phyloP scores from a whole-genome alignment of 805 yeast genomes.

The Candida bentonensis region DNA sequence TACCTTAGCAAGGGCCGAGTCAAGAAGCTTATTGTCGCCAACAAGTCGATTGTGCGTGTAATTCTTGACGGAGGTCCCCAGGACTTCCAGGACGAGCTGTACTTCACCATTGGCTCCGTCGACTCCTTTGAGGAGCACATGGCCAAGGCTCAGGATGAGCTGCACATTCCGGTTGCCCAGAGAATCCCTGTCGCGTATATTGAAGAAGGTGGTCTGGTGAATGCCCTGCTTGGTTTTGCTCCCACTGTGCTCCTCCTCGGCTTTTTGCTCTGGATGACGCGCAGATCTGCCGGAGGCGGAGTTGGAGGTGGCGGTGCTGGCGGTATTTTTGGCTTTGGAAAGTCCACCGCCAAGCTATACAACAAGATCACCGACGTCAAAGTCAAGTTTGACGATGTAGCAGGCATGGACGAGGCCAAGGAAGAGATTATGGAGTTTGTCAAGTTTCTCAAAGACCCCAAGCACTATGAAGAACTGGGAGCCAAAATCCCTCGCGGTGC shows the following conservation, averaged over 20 bases:
- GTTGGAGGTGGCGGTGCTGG: conserved; percentile 44
- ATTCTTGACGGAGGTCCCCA: conserved; percentile 18
- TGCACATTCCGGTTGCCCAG: conserved; percentile 52
- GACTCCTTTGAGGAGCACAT: conserved; percentile 76
- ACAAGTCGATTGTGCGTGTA: conserved; percentile 44
- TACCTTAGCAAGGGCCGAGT: conserved; percentile 70
- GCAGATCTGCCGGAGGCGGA: conserved; percentile 30
- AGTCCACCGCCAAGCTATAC: conserved; percentile 65
- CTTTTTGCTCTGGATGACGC: conserved; percentile 55
- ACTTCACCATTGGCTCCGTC: conserved; percentile 79
- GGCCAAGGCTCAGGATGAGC: conserved; percentile 53
- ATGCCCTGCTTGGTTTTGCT: conserved; percentile 51
- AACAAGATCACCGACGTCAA: conserved; percentile 75
- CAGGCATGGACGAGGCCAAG: conserved; percentile 90
- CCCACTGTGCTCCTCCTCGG: conserved; percentile 77
- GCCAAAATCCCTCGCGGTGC: conserved; percentile 96
- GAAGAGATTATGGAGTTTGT: conserved; percentile 95
- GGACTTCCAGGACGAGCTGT: conserved; percentile 18
- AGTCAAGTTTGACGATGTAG: conserved; percentile 76
- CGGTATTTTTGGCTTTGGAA: conserved; percentile 65
- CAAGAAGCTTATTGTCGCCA: conserved; percentile 55
- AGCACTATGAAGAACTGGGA: conserved; percentile 72
- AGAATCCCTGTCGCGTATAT: conserved; percentile 67
- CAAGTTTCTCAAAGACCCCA: conserved; percentile 71
- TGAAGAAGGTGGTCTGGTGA: conserved; percentile 51